A percentile compares a stretch with the other conserved stretches of the same genome.
These are phyloP conservation scores for Trichoderma asperelloides DNA, from an alignment of 495 filamentous ascomycete genomes.

Conservation along the genomic window DNA sequence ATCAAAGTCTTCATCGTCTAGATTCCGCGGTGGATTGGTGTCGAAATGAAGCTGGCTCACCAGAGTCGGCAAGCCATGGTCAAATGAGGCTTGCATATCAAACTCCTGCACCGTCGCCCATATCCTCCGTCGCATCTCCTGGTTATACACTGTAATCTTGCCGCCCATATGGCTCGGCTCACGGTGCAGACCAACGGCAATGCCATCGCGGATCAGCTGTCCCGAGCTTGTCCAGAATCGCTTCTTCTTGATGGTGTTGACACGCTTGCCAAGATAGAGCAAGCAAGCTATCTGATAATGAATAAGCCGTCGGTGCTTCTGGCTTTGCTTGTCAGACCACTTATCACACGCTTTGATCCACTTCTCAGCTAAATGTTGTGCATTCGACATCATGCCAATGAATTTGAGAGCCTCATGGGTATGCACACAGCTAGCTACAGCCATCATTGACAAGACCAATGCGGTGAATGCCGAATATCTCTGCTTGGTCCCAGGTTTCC, in stretches of 20 bases:
- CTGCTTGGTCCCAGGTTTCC: slow-evolving; percentile 26
- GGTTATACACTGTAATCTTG: slow-evolving; percentile 40
- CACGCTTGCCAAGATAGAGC: slow-evolving; percentile 34
- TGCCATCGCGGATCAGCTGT: slow-evolving; percentile 45
- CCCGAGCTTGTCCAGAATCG: slow-evolving; percentile 48
- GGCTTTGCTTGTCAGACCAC: slow-evolving; percentile 30
- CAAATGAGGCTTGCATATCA: slow-evolving; percentile 50
- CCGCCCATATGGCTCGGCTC: slow-evolving; percentile 33
- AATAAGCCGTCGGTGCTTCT: slow-evolving; percentile 34
- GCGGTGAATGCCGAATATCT: slow-evolving; percentile 38
- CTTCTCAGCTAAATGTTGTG: slow-evolving; percentile 23
- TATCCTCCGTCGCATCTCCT: slow-evolving; percentile 57
- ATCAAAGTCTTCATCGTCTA: slow-evolving; percentile 36
- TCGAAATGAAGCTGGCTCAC: slow-evolving; percentile 30
- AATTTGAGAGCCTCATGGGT: slow-evolving; percentile 25
- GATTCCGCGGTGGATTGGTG: slow-evolving; percentile 29
- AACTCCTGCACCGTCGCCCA: slow-evolving; percentile 55
- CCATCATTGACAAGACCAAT: slow-evolving; percentile 33
- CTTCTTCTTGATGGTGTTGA: slow-evolving; percentile 40
- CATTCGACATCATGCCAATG: slow-evolving; percentile 26
- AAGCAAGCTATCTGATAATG: slow-evolving; percentile 39
- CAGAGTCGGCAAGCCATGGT: slow-evolving; percentile 47
- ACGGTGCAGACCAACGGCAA: slow-evolving; percentile 48
- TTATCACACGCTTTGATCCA: slow-evolving; percentile 32
- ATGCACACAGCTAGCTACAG: slow-evolving; percentile 29